Evolutionary conservation across 2,329 filamentous ascomycete genomes (phyloP).

Genomic region (Xylariaceae sp.): DNA sequence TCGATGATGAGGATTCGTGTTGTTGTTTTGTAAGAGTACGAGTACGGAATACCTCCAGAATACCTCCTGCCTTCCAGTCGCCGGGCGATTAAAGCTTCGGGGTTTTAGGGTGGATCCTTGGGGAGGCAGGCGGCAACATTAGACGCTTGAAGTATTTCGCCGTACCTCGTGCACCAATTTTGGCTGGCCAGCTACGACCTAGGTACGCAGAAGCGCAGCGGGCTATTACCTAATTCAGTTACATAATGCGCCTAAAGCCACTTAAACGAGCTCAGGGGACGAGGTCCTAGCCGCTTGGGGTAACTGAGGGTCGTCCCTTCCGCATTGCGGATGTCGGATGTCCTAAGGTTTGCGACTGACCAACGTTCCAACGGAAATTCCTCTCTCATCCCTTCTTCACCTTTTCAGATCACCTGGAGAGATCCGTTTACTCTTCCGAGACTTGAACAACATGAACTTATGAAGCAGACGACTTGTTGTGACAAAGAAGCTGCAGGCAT

Average conservation of each 20-base stretch:
- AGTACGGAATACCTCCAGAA: neutral
- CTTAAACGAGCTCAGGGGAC: neutral
- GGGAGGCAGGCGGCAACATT: neutral
- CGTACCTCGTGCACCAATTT: too few relatives aligned
- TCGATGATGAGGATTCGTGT: slow-evolving; percentile 12
- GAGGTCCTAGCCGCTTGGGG: neutral
- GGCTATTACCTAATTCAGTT: neutral
- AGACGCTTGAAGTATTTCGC: neutral
- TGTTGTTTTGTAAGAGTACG: slow-evolving; percentile 3
- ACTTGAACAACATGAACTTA: neutral
- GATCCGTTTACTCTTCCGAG: neutral
- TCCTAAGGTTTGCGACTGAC: neutral
- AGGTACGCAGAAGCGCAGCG: too few relatives aligned
- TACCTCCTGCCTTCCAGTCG: neutral
- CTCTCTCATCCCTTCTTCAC: neutral
- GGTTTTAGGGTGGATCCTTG: slow-evolving; percentile 10
- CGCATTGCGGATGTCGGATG: too few relatives aligned
- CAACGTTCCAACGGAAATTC: neutral
- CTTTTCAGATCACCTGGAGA: neutral
- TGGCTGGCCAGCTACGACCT: too few relatives aligned
- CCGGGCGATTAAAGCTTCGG: slow-evolving; percentile 6
- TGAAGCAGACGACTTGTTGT: neutral
- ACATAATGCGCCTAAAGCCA: neutral
- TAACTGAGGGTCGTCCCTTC: neutral
- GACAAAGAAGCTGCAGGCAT: neutral